These are phyloP conservation scores for Cordyceps militaris DNA, from an alignment of 2,329 filamentous ascomycete genomes.

Conservation along the genomic window DNA sequence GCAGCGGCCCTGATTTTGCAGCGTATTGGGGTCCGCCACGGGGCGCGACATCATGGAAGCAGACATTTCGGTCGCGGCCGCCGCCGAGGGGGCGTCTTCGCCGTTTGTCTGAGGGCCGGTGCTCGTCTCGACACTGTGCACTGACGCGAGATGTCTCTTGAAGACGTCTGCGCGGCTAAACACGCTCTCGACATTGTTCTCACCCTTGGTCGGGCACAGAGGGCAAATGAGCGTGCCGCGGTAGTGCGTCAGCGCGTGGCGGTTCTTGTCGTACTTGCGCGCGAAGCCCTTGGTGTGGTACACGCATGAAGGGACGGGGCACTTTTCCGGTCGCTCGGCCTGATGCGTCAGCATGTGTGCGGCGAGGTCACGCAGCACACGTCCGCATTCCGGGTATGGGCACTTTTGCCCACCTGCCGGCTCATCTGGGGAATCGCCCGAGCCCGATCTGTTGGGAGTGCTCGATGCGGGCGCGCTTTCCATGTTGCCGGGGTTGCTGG, in stretches of 20 bases:
- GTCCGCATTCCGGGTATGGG: conserved; percentile 51
- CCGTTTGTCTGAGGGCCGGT: neutral
- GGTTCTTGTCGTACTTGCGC: conserved; percentile 84
- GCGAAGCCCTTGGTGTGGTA: conserved; percentile 14
- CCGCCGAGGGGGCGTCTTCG: neutral
- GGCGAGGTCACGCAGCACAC: conserved; percentile 57
- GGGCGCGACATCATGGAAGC: conserved; percentile 2
- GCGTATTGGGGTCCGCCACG: conserved; percentile 8
- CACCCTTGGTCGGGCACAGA: conserved; percentile 86
- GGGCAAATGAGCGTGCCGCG: conserved; percentile 97
- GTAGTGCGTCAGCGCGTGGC: conserved; percentile 93
- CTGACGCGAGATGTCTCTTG: conserved; percentile 87
- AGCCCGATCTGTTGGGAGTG: conserved; percentile 10
- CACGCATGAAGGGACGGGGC: conserved; percentile 6
- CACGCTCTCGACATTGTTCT: conserved; percentile 62
- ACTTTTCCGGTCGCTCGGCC: conserved; percentile 71
- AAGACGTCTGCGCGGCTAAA: conserved; percentile 97
- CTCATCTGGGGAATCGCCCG: neutral
- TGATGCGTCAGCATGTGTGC: conserved; percentile 97
- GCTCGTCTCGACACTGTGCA: conserved; percentile 71
- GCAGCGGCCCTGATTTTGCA: conserved; percentile 49
- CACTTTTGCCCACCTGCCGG: conserved; percentile 27
- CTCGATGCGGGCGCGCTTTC: conserved; percentile 13
- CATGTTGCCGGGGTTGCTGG: neutral
- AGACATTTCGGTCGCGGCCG: neutral